phyloP scores from a whole-genome alignment of 1,139 yeast genomes.

The Nakaseomyces nivariensis region DNA sequence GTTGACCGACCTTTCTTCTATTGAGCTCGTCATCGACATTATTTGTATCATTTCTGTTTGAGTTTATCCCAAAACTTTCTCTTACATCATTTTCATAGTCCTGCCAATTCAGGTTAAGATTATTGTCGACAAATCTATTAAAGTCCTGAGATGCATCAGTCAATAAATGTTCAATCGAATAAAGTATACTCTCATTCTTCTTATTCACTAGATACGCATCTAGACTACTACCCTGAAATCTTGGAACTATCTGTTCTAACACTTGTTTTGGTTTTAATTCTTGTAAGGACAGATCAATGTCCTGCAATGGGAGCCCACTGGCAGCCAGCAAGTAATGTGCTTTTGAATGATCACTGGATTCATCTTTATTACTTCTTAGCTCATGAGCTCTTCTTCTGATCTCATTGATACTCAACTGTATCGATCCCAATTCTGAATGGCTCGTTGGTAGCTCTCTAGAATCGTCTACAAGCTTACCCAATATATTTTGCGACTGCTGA shows the following conservation, averaged over 20 bases:
- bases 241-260: conserved; percentile 15
- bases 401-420: conserved; percentile 52
- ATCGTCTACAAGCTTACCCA: not conserved
- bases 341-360: conserved; percentile 49
- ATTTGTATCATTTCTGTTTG: not conserved
- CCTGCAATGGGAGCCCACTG: conserved; percentile 83
- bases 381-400: conserved; percentile 60
- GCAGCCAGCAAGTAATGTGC: conserved; percentile 89
- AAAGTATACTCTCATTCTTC: conserved; percentile 73
- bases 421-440: conserved; percentile 27
- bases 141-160: conserved; percentile 71
- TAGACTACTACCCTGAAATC: conserved; percentile 28
- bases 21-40: not conserved
- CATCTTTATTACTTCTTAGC: conserved; percentile 39
- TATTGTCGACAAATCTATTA: conserved; percentile 64
- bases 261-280: conserved; percentile 22
- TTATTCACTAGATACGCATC: conserved; percentile 55
- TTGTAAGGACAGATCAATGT: conserved; percentile 60
- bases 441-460: conserved; percentile 22
- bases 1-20: not conserved
- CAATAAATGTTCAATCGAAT: conserved; percentile 77
- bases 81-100: conserved; percentile 63
- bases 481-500: not conserved
- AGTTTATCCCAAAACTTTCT: conserved; percentile 48
- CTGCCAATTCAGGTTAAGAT: conserved; percentile 76